phyloP scores from a whole-genome alignment of 179 eudicot genomes.

The Beta corolliflora region DNA sequence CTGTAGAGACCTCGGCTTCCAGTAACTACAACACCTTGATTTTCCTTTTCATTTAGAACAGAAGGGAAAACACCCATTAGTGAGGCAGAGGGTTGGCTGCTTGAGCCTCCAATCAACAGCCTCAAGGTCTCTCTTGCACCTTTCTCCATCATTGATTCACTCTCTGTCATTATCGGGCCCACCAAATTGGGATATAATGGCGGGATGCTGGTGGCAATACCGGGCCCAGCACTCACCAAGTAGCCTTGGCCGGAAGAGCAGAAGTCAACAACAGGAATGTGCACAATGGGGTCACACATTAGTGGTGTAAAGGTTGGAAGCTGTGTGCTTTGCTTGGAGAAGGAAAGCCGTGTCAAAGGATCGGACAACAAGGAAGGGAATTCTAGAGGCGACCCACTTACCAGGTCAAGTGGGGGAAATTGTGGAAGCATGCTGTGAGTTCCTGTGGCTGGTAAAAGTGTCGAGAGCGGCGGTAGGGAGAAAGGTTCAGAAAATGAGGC shows the following conservation, averaged over 20 bases:
- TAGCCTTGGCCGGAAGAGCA: conserved; percentile 93
- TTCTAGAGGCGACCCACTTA: conserved; percentile 47
- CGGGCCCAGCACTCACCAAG: conserved; percentile 81
- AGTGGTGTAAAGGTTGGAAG: conserved; percentile 77
- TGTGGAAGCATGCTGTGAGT: conserved; percentile 43
- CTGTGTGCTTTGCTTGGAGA: conserved; percentile 58
- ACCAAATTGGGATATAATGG: conserved; percentile 53
- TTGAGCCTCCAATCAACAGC: conserved; percentile 60
- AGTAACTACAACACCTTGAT: conserved; percentile 43
- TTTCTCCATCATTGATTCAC: conserved; percentile 63
- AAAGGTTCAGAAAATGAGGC: conserved; percentile 45
- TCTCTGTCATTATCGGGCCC: conserved; percentile 54
- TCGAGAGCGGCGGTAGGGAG: conserved; percentile 65
- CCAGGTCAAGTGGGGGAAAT: conserved; percentile 42
- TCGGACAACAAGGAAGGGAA: conserved; percentile 61
- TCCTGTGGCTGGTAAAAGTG: conserved; percentile 51
- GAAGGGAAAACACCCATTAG: conserved; percentile 58
- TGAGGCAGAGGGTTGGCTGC: conserved; percentile 42
- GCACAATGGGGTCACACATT: conserved; percentile 87
- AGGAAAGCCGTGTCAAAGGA: conserved; percentile 52
- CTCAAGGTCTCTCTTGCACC: conserved; percentile 89
- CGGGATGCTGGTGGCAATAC: conserved; percentile 57
- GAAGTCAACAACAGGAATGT: conserved; percentile 79
- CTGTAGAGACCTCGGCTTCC: conserved; percentile 75
- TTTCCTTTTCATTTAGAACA: conserved; percentile 40